Evolutionary conservation across 495 filamentous ascomycete genomes (phyloP), one percentile per base, ranked within the genome.

Genomic region (Aspergillus affinis): DNA sequence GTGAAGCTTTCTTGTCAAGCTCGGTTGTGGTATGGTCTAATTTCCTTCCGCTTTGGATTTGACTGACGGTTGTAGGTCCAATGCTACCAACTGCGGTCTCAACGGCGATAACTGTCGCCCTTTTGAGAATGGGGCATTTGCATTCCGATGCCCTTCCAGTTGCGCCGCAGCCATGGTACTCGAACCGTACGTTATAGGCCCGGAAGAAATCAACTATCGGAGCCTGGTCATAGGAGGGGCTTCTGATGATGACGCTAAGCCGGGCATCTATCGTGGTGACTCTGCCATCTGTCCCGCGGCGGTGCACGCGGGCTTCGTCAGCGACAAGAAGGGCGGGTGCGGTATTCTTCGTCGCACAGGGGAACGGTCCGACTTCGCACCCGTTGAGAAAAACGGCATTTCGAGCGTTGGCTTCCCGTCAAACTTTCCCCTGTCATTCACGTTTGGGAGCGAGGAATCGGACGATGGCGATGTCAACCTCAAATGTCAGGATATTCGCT

Each of bases 211-310:
- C 47, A 77, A 83, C 29, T 93, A 92, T 61, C 72, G 74, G 19
- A 81, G 80, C 0, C 73, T 92, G 10, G 84, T 94, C 0, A 79
- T 93, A 21, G 90, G 90, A 13, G 89, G 88, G 0, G 82, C 82
- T 17, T 62, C 81, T 2, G 71, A 76, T 13, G 71, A 70, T 44
- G 71, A 73, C 12, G 67, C 68, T 23, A 60, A 51, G 17, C 61
- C 72, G 50, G 72, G 82, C 0, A 64, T 85, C 20, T 94, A 94
- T 71, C 82, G 90, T 15, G 86, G 88, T 6, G 90, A 93, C 65
- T 92, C 90, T 2, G 88, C 87, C 57, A 86, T 92, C 61, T 93
- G 90, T 67, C 81, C 81, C 13, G 75, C 89, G 7, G 90, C 89
- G 17, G 81, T 93, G 27, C 90, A 93, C 72, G 83, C 89, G 9